Percentiles rank a stretch among this genome's conserved stretches.
Conservation (phyloP, 495 filamentous ascomycete genomes). For the Podospora appendiculata region DNA sequence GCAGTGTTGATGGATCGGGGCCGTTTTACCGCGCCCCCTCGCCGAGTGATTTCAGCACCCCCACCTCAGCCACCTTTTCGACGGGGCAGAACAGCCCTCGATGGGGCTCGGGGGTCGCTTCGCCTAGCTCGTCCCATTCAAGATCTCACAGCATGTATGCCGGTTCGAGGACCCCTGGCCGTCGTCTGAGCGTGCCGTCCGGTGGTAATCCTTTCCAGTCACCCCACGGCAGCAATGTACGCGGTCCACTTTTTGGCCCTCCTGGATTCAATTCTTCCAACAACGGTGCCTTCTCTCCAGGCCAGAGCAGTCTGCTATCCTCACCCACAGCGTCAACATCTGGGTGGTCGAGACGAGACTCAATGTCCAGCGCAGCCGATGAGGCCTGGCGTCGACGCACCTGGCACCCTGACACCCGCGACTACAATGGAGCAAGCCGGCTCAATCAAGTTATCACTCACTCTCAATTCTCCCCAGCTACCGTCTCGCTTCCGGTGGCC, state of each 20-base stretch:
- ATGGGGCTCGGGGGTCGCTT: conserved; percentile 54
- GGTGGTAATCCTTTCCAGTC: conserved; percentile 66
- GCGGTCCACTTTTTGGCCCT: conserved; percentile 52
- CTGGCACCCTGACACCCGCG: conserved; percentile 79
- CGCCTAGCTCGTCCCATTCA: conserved; percentile 59
- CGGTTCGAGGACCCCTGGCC: conserved; percentile 57
- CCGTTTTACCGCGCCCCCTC: conserved; percentile 51
- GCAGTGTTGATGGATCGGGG: conserved; percentile 31
- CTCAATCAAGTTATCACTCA: conserved; percentile 46
- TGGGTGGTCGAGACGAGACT: conserved; percentile 55
- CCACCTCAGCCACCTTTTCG: conserved; percentile 67
- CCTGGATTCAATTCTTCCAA: conserved; percentile 43
- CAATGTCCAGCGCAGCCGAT: conserved; percentile 51
- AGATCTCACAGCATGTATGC: conserved; percentile 59
- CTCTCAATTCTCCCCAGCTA: conserved; percentile 50
- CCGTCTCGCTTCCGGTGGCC: conserved; percentile 46
- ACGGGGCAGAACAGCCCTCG: conserved; percentile 65
- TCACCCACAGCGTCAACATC: conserved; percentile 69
- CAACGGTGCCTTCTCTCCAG: conserved; percentile 44
- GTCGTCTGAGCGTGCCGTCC: conserved; percentile 76
- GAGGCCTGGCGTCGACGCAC: conserved; percentile 76
- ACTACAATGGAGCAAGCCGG: conserved; percentile 34
- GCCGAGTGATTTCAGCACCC: conserved; percentile 66
- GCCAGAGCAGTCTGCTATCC: conserved; percentile 44
- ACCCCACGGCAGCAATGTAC: conserved; percentile 47